Conservation (phyloP, 805 yeast genomes). For the Teunomyces stri region DNA sequence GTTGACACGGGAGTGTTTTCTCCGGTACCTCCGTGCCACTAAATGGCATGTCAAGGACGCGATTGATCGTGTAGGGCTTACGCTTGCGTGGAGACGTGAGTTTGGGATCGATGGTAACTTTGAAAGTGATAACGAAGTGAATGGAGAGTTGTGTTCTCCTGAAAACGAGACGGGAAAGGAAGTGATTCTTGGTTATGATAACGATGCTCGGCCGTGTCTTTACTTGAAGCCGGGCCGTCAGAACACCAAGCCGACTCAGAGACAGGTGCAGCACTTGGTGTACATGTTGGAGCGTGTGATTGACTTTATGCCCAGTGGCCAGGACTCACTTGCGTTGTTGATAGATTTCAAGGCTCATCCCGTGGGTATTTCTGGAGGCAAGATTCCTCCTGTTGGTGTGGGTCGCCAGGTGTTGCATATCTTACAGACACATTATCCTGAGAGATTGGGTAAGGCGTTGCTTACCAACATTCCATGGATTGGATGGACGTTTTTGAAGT, state of each 20-base stretch:
- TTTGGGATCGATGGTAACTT: constrained; percentile 43
- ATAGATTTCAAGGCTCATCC: constrained; percentile 63
- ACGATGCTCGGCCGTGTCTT: constrained; percentile 51
- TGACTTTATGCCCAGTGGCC: constrained; percentile 57
- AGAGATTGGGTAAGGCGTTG: constrained; percentile 89
- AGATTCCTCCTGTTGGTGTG: constrained; percentile 48
- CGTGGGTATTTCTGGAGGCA: constrained; percentile 40
- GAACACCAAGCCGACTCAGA: constrained; percentile 49
- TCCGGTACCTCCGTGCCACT: constrained; percentile 50
- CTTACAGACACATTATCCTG: constrained; percentile 96
- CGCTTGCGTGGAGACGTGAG: constrained; percentile 55
- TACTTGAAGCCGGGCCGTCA: constrained; percentile 55
- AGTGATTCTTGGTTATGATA: constrained; percentile 53
- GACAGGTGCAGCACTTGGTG: constrained; percentile 56
- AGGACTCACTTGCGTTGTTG: constrained; percentile 51
- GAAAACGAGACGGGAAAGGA: constrained; percentile 57
- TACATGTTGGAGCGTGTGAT: constrained; percentile 56
- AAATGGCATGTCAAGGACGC: constrained; percentile 48
- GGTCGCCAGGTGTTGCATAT: constrained; percentile 86
- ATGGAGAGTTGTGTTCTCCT: constrained; percentile 41
- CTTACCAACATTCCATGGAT: constrained; percentile 91
- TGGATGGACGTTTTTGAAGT: constrained; percentile 87
- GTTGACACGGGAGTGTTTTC: constrained; percentile 52
- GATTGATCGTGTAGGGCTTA: constrained; percentile 43
- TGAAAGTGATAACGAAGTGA: constrained; percentile 28